phyloP scores from a whole-genome alignment of 1,139 yeast species.

The Hanseniaspora uvarum region DNA sequence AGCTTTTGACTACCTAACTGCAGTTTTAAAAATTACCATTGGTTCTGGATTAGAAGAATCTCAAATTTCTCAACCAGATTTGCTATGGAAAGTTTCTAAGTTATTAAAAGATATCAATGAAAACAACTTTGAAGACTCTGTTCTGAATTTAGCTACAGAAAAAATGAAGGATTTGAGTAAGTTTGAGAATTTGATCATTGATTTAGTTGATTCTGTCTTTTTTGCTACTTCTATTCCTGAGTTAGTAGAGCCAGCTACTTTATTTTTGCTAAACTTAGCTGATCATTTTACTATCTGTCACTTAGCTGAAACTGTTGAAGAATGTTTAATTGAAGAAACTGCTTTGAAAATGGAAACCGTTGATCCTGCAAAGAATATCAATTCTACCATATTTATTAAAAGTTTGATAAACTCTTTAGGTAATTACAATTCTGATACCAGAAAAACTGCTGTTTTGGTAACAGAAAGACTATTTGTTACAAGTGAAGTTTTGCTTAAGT shows the following conservation, averaged over 20 bases:
- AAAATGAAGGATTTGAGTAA: conserved; percentile 40
- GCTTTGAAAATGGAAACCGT: conserved; percentile 60
- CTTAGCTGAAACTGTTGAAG: conserved; percentile 54
- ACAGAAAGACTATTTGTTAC: conserved; percentile 54
- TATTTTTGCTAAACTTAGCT: conserved; percentile 54
- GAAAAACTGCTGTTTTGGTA: conserved; percentile 60
- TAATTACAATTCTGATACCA: conserved; percentile 60
- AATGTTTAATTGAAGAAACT: conserved; percentile 66
- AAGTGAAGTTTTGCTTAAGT: conserved; percentile 47
- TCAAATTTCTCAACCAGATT: conserved; percentile 48
- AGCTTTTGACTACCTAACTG: conserved; percentile 63
- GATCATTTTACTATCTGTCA: conserved; percentile 73
- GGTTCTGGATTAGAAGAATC: conserved; percentile 24
- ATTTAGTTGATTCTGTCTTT: conserved; percentile 60
- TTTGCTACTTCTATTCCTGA: conserved; percentile 69
- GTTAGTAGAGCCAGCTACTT: conserved; percentile 56
- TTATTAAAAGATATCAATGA: conserved; percentile 47
- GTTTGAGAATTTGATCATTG: conserved; percentile 40
- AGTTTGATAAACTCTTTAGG: conserved; percentile 75
- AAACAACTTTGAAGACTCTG: conserved; percentile 27
- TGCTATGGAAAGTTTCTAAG: conserved; percentile 37
- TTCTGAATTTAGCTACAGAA: not conserved
- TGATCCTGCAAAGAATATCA: conserved; percentile 58
- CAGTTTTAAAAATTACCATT: conserved; percentile 58
- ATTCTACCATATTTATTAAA: conserved; percentile 59